A percentile compares a stretch with the other conserved stretches of the same genome.
Evolutionary conservation across 805 yeast species (phyloP).

Genomic region (Komagataella kurtzmanii): DNA sequence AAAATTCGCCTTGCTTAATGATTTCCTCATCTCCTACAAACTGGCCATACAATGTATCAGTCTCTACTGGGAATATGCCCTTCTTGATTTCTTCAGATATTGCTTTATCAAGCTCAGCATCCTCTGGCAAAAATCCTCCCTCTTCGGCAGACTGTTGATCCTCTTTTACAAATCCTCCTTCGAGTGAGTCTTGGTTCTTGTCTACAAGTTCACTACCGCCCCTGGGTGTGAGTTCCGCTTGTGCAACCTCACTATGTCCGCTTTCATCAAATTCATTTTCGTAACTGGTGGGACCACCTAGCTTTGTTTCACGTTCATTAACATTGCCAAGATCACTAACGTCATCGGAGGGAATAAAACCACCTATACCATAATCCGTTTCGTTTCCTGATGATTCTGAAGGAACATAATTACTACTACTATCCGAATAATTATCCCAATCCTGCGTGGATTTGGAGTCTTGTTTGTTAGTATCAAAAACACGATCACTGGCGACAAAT

Average conservation of each 20-base stretch:
- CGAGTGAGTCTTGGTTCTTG: slow-evolving; percentile 1
- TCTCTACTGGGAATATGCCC: slow-evolving; percentile 1
- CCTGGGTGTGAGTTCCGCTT: not conserved
- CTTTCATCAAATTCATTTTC: slow-evolving; percentile 2
- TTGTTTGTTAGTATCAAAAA: not conserved
- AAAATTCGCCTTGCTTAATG: not conserved
- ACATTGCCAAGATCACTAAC: not conserved
- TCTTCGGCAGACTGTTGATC: slow-evolving; percentile 3
- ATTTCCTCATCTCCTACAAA: not conserved
- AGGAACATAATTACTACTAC: not conserved
- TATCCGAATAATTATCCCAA: not conserved
- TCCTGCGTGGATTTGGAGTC: slow-evolving; percentile 3
- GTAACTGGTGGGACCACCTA: not conserved
- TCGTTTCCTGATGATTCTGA: not conserved
- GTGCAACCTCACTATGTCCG: not conserved
- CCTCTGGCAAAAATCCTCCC: slow-evolving; percentile 4
- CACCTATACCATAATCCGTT: not conserved
- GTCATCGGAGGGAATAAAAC: not conserved
- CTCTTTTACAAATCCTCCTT: not conserved
- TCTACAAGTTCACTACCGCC: slow-evolving; percentile 1
- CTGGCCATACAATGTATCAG: too few species aligned
- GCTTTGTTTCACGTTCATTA: not conserved
- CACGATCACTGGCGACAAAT: not conserved
- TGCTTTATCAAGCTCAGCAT: not conserved
- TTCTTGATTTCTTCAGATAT: not conserved